Base-by-base conservation (phyloP, 2,329 filamentous ascomycete species). In the Fusarium vanettenii region DNA sequence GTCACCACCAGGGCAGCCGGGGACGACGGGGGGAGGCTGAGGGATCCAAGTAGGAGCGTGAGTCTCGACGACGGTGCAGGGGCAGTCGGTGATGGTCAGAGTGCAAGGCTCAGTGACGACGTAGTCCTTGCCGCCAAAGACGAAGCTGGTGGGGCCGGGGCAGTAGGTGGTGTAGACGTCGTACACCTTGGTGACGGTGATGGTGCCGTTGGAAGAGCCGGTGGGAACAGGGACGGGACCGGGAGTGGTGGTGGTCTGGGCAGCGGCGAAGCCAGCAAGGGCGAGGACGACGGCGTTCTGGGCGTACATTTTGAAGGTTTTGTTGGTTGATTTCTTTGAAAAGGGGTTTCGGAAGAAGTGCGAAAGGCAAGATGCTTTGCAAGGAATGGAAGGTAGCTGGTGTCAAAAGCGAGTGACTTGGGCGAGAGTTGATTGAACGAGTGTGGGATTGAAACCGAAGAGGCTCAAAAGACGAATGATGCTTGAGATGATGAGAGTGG, bases 31-130 rank as follows among this genome's bases (percentile, higher is more conserved):
- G 22, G 67, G 33, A 50, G 64, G 55, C 22, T 56, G 22, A 62
- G 41, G 71, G 37, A 74, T 72, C 71, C 71, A 70, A 52, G 71
- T 72, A 62, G 68, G 75, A 37, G 52, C 69, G 45, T 76, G 67
- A 72, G 80, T 81, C 81, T 82, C 78, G 64, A 78, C 73, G 61
- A 84, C 69, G 52, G 87, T 88, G 84, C 87, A 89, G 67, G 87
- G 87, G 82, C 88, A 89, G 80, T 89, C 83, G 41, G 84, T 86
- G 66, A 92, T 86, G 77, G 87, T 90, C 73, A 91, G 81, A 65
- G 87, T 87, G 76, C 88, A 82, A 70, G 89, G 86, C 80, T 86
- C 84, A 62, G 86, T 88, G 76, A 90, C 85, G 57, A 87, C 86
- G 85, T 89, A 91, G 59, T 84, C 84, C 80, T 87, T 85, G 79